Base-by-base conservation (phyloP, 352 stramenopile species). In the Paralagenidium karlingii region DNA sequence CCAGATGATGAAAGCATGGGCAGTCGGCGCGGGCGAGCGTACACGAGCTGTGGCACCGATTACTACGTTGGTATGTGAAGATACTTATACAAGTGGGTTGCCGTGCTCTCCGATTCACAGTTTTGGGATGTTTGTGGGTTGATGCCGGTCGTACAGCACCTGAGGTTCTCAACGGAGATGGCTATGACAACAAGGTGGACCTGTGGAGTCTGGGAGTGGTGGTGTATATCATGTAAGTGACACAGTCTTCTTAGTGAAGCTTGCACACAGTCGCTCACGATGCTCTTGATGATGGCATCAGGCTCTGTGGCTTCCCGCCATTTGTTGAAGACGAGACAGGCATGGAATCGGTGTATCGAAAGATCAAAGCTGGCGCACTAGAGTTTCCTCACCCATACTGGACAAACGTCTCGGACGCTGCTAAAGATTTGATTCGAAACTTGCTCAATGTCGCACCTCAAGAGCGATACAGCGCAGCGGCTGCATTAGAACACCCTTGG, bases 171-270 rank as follows among this genome's bases (percentile, higher is more conserved):
- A 87, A 86, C 29, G 75, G 71, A 49, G 70, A 89, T 55, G 73
- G 78, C 3, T 87, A 87, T 55, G 73, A 89, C 69, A 87, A 56
- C 61, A 89, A 88, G 54, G 75, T 91, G 39, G 75, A 91, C 40
- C 32, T 87, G 16, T 91, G 78, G 78, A 89, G 75, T 59, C 61
- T 85, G 27, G 78, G 78, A 20, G 75, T 91, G 38, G 78, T 91
- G 12, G 63, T 85, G 32, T 91, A 91, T 54, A 89, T 91, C 51
- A 91, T 91, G 77, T 80, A 62, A 47, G 64, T 51, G 9, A 2
- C 19, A 30, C 29, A 47, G 12, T 48, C 19, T 34, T 24, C 12
- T 39, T 5, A 22, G 3, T 15, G 27, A 16, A 41, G 13, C 22
- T 5, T 31, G 27, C 24, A 16, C 18, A 32, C 3, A 24, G n/a